Evolutionary conservation across 768 basidiomycete species (phyloP).

Genomic region (Cystofilobasidium bisporidii): DNA sequence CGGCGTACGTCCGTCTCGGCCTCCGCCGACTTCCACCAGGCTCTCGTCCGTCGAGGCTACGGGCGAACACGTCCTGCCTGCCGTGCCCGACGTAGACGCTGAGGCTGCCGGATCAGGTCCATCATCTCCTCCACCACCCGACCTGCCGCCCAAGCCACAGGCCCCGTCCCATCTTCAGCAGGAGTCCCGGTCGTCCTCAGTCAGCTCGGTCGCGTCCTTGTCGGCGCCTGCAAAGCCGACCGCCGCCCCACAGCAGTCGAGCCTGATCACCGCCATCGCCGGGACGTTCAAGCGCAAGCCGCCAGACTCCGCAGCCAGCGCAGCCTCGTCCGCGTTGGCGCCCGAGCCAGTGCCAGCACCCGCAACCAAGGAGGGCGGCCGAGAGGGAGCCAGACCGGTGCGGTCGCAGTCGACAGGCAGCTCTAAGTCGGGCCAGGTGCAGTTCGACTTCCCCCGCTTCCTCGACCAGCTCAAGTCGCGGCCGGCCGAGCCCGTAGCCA

Average conservation of each 20-base stretch:
- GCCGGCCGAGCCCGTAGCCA: conserved; percentile 81
- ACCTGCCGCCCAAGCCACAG: not conserved
- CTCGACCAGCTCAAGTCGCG: conserved; percentile 57
- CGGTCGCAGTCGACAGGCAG: not conserved
- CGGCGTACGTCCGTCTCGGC: not conserved
- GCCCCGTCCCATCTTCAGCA: not conserved
- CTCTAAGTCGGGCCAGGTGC: not conserved
- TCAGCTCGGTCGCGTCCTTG: not conserved
- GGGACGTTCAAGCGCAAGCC: conserved; percentile 4
- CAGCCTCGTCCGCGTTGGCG: not conserved
- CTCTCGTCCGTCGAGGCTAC: not conserved
- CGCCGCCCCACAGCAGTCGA: not conserved
- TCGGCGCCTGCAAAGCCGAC: not conserved
- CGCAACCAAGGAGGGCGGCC: not conserved
- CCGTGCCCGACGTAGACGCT: not conserved
- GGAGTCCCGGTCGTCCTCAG: not conserved
- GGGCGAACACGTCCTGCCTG: not conserved
- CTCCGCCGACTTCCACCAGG: not conserved
- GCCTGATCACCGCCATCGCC: conserved; percentile 7
- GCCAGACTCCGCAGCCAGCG: not conserved
- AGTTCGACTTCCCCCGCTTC: conserved; percentile 26
- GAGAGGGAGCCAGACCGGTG: not conserved
- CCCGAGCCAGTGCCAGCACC: not conserved
- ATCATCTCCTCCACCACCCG: not conserved
- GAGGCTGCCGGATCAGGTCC: not conserved